Percentiles rank a stretch among this genome's conserved stretches.
Evolutionary conservation across 192 early-diverging fungal species (phyloP).

Genomic region (Spizellomyces punctatus): DNA sequence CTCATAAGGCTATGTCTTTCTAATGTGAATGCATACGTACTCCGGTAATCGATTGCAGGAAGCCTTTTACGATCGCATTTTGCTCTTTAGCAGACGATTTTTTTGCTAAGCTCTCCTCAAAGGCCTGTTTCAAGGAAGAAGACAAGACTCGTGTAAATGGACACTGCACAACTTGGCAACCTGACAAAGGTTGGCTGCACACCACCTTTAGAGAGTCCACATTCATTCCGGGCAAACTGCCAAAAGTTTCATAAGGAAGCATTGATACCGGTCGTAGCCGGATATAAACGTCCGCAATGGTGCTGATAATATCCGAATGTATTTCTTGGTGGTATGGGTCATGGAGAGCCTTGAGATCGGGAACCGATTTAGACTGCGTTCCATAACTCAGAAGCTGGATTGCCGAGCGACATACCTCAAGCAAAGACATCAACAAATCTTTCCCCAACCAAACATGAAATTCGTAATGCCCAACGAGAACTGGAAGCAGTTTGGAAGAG

Average conservation of each 20-base stretch:
- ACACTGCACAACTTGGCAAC: not conserved
- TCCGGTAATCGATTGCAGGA: slow-evolving; percentile 33
- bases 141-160: not conserved
- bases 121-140: slow-evolving; percentile 15
- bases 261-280: slow-evolving; percentile 22
- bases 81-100: slow-evolving; percentile 18
- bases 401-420: slow-evolving; percentile 20
- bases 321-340: slow-evolving; percentile 40
- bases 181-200: not conserved
- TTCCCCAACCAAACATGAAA: slow-evolving; percentile 26
- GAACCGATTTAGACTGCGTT: not conserved
- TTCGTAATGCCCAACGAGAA: not conserved
- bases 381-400: not conserved
- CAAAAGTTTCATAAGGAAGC: slow-evolving; percentile 34
- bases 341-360: slow-evolving; percentile 31
- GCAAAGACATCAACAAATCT: slow-evolving; percentile 20
- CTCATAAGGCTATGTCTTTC: not conserved
- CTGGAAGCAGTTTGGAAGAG: slow-evolving; percentile 15
- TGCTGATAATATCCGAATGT: slow-evolving; percentile 34
- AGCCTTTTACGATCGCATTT: slow-evolving; percentile 18
- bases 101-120: slow-evolving; percentile 26
- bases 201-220: slow-evolving; percentile 20
- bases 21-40: slow-evolving; percentile 12
- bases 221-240: slow-evolving; percentile 36
- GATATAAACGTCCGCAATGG: slow-evolving; percentile 39